Conservation (phyloP, 2,329 filamentous ascomycete species). For the Penicillium fuscoglaucum region DNA sequence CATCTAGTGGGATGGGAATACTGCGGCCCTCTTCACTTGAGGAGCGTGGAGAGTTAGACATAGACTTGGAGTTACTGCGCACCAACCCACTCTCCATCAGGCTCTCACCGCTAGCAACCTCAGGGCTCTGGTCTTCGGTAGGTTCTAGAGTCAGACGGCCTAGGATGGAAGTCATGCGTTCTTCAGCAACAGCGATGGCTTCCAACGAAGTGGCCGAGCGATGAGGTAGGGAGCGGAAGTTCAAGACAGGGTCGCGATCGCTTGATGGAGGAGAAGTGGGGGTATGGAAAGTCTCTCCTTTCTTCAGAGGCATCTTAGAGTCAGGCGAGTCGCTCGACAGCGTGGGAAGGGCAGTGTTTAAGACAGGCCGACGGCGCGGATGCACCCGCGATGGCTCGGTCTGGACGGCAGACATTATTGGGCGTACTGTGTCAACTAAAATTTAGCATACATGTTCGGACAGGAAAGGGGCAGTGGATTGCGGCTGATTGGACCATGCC, state of each 20-base stretch:
- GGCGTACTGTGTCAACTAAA: slow-evolving; percentile 7
- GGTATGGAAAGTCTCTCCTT: slow-evolving; percentile 66
- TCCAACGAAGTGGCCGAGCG: slow-evolving; percentile 70
- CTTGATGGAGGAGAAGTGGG: slow-evolving; percentile 42
- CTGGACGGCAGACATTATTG: slow-evolving; percentile 34
- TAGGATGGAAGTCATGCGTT: slow-evolving; percentile 67
- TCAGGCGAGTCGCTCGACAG: slow-evolving; percentile 28
- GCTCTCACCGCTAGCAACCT: not conserved
- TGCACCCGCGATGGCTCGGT: slow-evolving; percentile 29
- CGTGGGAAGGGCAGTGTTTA: slow-evolving; percentile 32
- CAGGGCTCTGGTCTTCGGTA: slow-evolving; percentile 41
- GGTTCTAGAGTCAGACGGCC: slow-evolving; percentile 64
- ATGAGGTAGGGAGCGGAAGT: slow-evolving; percentile 54
- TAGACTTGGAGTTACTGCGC: not conserved
- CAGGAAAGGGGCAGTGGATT: slow-evolving; percentile 7
- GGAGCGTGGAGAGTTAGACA: slow-evolving; percentile 24
- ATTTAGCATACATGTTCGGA: slow-evolving; percentile 16
- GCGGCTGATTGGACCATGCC: slow-evolving; percentile 16
- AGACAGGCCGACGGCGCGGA: slow-evolving; percentile 38
- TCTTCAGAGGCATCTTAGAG: slow-evolving; percentile 60
- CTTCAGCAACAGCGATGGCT: slow-evolving; percentile 67
- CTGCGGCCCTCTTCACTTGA: slow-evolving; percentile 29
- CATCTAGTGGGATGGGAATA: slow-evolving; percentile 8
- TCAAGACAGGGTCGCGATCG: slow-evolving; percentile 45
- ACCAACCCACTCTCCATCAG: not conserved